A percentile compares a stretch with the other conserved stretches of the same genome.
Conservation (phyloP, 805 yeast genomes). For the Isabelozyma rhagii region DNA sequence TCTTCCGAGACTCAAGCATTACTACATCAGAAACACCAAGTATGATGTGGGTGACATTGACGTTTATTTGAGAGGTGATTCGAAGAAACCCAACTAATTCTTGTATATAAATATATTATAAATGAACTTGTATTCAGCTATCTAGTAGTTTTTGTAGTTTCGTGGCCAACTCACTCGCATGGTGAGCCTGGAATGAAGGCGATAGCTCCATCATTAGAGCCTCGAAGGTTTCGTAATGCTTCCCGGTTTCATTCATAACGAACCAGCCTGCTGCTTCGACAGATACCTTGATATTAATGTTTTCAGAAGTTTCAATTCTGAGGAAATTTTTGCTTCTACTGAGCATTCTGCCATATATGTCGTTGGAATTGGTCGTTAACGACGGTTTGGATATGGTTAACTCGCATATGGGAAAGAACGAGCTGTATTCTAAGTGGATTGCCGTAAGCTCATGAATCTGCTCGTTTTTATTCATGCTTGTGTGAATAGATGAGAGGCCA, state of each 20-base stretch:
- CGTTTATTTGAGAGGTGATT: constrained; percentile 25
- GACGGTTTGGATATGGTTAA: background rate
- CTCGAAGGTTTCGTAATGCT: constrained; percentile 28
- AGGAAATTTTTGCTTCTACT: constrained; percentile 4
- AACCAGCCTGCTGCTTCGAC: constrained; percentile 31
- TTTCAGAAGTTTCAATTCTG: constrained; percentile 14
- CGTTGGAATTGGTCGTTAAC: background rate
- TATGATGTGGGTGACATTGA: constrained; percentile 75
- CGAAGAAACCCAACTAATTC: constrained; percentile 4
- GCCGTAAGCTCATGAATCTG: constrained; percentile 15
- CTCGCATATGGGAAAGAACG: constrained; percentile 14
- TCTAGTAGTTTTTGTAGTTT: constrained; percentile 11
- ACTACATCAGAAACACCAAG: constrained; percentile 79
- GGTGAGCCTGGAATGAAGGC: constrained; percentile 15
- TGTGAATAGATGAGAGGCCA: background rate
- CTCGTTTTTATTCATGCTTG: background rate
- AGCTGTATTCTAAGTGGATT: constrained; percentile 17
- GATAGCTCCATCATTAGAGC: constrained; percentile 24
- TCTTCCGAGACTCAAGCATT: constrained; percentile 78
- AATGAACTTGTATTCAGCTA: background rate
- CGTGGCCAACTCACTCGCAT: constrained; percentile 13
- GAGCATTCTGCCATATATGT: constrained; percentile 1
- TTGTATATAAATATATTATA: background rate
- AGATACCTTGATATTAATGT: constrained; percentile 9
- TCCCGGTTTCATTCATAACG: constrained; percentile 1